Conservation (phyloP, 148 eudicot species). For the Chenopodium suecicum region DNA sequence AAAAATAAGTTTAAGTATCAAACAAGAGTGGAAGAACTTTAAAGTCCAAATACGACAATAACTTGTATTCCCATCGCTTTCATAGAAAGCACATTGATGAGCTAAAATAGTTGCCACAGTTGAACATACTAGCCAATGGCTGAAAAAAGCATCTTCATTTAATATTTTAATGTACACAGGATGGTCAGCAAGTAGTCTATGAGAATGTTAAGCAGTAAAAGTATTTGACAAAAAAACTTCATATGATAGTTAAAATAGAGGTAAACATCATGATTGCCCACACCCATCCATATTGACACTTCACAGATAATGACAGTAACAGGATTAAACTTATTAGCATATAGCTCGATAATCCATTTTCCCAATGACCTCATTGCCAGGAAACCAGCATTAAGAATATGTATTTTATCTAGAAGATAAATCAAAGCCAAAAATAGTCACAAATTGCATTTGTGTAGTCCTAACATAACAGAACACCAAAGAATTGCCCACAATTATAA, state of each 20-base stretch:
- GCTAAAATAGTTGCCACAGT: background rate
- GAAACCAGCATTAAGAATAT: background rate
- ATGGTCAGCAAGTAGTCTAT: background rate
- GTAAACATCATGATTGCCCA: too few relatives aligned
- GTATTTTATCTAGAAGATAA: background rate
- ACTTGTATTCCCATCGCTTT: background rate
- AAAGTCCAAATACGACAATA: background rate
- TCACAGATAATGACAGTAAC: background rate
- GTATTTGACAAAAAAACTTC: background rate
- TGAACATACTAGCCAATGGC: too few relatives aligned
- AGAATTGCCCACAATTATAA: background rate
- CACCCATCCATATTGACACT: background rate
- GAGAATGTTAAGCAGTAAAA: too few relatives aligned
- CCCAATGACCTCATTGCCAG: background rate
- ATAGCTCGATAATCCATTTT: background rate
- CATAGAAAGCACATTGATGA: background rate
- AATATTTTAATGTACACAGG: too few relatives aligned
- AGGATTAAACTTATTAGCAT: background rate
- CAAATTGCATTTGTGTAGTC: background rate
- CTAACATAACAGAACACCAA: background rate
- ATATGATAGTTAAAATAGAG: too few relatives aligned
- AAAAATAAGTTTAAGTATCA: background rate
- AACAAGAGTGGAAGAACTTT: background rate
- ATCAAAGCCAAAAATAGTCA: background rate
- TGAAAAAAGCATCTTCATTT: too few relatives aligned